Evolutionary conservation across 2,329 filamentous ascomycete species (phyloP).

Genomic region (Hypoxylon sp.): DNA sequence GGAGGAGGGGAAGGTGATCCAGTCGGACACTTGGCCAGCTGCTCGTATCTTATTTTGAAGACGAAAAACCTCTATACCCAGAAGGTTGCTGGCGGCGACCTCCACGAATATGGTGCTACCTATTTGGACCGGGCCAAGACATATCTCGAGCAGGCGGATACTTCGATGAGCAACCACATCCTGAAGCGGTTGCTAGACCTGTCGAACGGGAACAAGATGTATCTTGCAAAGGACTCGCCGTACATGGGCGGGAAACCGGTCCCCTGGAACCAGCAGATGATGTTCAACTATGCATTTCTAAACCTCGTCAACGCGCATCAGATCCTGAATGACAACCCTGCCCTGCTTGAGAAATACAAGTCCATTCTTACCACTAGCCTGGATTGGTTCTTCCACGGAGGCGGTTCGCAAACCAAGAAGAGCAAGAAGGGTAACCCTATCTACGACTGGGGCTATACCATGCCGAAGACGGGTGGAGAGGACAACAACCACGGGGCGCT

Average conservation of each 20-base stretch:
- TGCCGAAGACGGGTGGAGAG: conserved; percentile 36
- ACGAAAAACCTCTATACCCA: conserved; percentile 36
- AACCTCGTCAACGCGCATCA: conserved; percentile 40
- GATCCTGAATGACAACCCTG: conserved; percentile 39
- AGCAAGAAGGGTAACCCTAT: conserved; percentile 38
- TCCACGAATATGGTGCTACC: conserved; percentile 38
- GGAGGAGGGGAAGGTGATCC: conserved; percentile 42
- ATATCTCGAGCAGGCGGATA: conserved; percentile 39
- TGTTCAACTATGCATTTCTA: conserved; percentile 47
- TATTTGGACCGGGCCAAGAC: conserved; percentile 41
- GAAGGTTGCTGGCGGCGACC: conserved; percentile 39
- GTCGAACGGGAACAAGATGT: conserved; percentile 42
- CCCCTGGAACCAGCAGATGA: conserved; percentile 48
- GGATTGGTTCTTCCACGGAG: conserved; percentile 42
- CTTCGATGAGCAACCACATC: conserved; percentile 39
- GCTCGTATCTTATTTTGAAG: conserved; percentile 40
- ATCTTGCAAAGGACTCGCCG: conserved; percentile 43
- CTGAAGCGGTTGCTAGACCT: conserved; percentile 36
- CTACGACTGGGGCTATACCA: conserved; percentile 43
- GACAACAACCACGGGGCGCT: conserved; percentile 45
- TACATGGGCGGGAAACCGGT: conserved; percentile 43
- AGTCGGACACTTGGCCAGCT: conserved; percentile 42
- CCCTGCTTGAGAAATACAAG: conserved; percentile 32
- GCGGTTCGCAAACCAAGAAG: conserved; percentile 29
- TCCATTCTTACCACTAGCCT: conserved; percentile 36